Evolutionary conservation across 2,329 filamentous ascomycete species (phyloP), one percentile per base, ranked within the genome.

Genomic region (Ophiostoma novo-ulmi): DNA sequence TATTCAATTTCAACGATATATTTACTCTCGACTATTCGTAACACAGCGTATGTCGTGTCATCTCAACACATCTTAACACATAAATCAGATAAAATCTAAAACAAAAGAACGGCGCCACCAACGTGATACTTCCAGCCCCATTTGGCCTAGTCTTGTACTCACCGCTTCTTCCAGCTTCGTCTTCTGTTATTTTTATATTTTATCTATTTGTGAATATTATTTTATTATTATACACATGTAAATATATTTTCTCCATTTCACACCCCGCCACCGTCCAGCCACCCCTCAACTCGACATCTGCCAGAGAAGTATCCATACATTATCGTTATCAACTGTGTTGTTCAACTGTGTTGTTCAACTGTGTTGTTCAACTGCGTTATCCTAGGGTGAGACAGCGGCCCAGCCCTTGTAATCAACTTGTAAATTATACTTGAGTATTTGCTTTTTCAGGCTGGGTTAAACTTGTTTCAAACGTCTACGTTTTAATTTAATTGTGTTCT

Each of bases 161-260:
- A 73, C 72, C 72, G 72, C 72, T 72, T 73, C 72, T 73, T 72
- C 67, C 65, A 66, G 39, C 44, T 38, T 63, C 17, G 22, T 58
- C 66, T 17, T 63, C 61, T 38, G 39, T 14, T 65, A 17, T 36
- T 36, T 20, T 64, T 64, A 20, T 63, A 17, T 63, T 20, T 58
- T 58, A 26, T 58, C 11, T 58, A 26, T 36, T 63, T 14, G 35
- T 17, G 4, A 14, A 3, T 63, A 35, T 63, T 64, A 7, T 14
- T 63, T 35, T 17, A 5, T 1, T 63, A 35, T 63, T 39, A 7
- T 70, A 17, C 44, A 48, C 14, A 17, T 44, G 20, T 48, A 20
- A 11, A 13, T 70, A 64, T 71, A 71, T 70, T 71, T 71, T 68
- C 70, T 69, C 69, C 69, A 72, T 48, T 58, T 61, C 70, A 41